Evolutionary conservation across 2,329 filamentous ascomycete species (phyloP), one percentile per base, ranked within the genome.

Genomic region (Botrytis fabae): DNA sequence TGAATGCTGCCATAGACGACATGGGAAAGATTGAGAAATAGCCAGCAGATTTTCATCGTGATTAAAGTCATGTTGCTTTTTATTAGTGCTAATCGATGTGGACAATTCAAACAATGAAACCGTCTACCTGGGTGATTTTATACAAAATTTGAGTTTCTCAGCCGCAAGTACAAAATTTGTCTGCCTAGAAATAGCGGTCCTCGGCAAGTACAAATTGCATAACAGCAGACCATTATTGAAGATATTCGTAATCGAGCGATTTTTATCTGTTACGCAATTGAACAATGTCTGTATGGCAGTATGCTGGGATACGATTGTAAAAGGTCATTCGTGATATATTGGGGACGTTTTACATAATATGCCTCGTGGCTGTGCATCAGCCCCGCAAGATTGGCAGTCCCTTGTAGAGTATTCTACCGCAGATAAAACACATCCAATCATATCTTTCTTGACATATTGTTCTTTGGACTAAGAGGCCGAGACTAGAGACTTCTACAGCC

Each of bases 131-230:
- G 25, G 5, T n/a, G 4, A 54, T 25, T 44, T 69, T 44, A 69
- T 57, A 57, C 7, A 32, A 32, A 57, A 32, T 25, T 25, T 8
- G 7, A 18, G 22, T 42, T 32, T 59, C n/a, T 69, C 65, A 69
- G 65, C 65, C 65, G 38, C 65, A 69, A 54, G 20, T 0, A 42
- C 35, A 42, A 32, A 65, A 42, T 42, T 32, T n/a, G 38, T 59
- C 65, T 69, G 65, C 65, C 65, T 69, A 69, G 35, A 69, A 57
- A 28, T 51, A 66, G 63, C 12, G 63, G 63, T 44, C 32, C 25
- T 4, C 44, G 32, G 28, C n/a, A 20, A 35, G 48, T 68, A 42
- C 64, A 57, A 57, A 69, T 42, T 44, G 25, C 48, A 59, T 44
- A 32, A 32, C 40, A 68, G 7, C 25, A 25, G 48, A 20, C 54